These are phyloP conservation scores for Gaertneriomyces semiglobifer DNA, from an alignment of 192 early-diverging fungal species.

Conservation along the genomic window DNA sequence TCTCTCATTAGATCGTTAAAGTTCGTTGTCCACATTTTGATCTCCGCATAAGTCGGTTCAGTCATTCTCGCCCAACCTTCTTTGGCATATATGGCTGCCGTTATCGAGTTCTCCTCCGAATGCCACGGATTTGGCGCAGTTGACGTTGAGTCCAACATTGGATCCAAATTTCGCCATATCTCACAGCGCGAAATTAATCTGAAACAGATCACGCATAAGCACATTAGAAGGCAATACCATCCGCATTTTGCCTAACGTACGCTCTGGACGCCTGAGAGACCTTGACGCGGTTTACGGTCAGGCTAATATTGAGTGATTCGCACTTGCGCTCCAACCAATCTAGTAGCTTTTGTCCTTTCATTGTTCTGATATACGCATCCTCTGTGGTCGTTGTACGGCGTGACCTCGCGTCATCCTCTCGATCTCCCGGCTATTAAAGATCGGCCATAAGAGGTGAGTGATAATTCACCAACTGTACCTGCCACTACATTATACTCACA, in stretches of 20 bases:
- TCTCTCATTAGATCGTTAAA: conserved; percentile 35
- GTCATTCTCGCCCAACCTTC: conserved; percentile 3
- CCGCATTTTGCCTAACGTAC: conserved; percentile 17
- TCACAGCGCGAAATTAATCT: conserved; percentile 31
- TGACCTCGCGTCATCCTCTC: no score
- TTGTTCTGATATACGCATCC: conserved; percentile 10
- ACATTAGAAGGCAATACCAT: neutral
- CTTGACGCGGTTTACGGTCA: conserved; percentile 33
- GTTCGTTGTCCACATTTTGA: conserved; percentile 35
- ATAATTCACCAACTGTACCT: no score
- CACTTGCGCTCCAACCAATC: conserved; percentile 33
- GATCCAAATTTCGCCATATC: conserved; percentile 32
- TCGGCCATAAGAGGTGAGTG: neutral
- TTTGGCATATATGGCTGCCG: neutral
- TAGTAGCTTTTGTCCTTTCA: conserved; percentile 23
- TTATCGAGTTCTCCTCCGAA: conserved; percentile 32
- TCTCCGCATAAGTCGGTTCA: conserved; percentile 27
- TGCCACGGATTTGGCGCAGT: conserved; percentile 32
- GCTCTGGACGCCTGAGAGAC: conserved; percentile 32
- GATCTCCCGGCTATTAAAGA: neutral
- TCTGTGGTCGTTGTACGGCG: no score
- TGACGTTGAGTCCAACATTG: conserved; percentile 25
- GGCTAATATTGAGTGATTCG: conserved; percentile 20
- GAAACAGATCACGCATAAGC: neutral
- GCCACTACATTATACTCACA: conserved; percentile 10